phyloP scores from a whole-genome alignment of 2,329 filamentous ascomycete species.

The Colletotrichum zoysiae region DNA sequence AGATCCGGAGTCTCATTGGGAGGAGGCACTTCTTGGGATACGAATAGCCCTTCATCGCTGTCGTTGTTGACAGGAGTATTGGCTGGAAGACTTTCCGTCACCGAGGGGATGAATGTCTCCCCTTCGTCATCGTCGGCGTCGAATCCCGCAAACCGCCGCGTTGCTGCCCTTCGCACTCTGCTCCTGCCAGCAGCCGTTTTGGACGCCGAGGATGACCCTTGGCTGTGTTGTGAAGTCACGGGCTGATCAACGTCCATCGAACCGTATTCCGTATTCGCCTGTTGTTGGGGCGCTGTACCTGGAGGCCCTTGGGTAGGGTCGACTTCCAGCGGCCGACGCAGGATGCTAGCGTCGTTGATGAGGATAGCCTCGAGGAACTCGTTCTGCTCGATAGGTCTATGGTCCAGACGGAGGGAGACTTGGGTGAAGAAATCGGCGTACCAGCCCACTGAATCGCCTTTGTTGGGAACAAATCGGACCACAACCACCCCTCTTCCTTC shows the following conservation, averaged over 20 bases:
- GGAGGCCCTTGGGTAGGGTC: conserved; percentile 52
- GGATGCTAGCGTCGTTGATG: conserved; percentile 77
- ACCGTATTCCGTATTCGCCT: conserved; percentile 15
- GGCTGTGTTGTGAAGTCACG: conserved; percentile 23
- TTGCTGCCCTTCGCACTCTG: conserved; percentile 45
- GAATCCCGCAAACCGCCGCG: conserved; percentile 79
- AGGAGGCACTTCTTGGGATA: conserved; percentile 60
- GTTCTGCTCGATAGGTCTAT: conserved; percentile 87
- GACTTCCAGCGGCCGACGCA: conserved; percentile 77
- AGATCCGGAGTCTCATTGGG: conserved; percentile 41
- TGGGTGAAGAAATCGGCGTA: conserved; percentile 75
- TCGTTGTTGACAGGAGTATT: conserved; percentile 39
- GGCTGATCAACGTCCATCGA: conserved; percentile 47
- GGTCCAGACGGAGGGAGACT: conserved; percentile 79
- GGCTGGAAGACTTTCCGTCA: conserved; percentile 10
- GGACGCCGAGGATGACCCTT: conserved; percentile 37
- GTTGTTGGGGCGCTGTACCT: conserved; percentile 42
- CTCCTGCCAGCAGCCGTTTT: conserved; percentile 44
- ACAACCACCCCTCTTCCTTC: conserved; percentile 81
- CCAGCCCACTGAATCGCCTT: conserved; percentile 71
- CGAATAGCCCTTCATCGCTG: conserved; percentile 65
- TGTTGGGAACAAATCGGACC: conserved; percentile 76
- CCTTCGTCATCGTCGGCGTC: conserved; percentile 62
- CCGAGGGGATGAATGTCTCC: conserved; percentile 50
- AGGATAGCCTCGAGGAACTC: conserved; percentile 94